phyloP scores from a whole-genome alignment of 2,329 filamentous ascomycete genomes.

The Cryphonectria japonica region DNA sequence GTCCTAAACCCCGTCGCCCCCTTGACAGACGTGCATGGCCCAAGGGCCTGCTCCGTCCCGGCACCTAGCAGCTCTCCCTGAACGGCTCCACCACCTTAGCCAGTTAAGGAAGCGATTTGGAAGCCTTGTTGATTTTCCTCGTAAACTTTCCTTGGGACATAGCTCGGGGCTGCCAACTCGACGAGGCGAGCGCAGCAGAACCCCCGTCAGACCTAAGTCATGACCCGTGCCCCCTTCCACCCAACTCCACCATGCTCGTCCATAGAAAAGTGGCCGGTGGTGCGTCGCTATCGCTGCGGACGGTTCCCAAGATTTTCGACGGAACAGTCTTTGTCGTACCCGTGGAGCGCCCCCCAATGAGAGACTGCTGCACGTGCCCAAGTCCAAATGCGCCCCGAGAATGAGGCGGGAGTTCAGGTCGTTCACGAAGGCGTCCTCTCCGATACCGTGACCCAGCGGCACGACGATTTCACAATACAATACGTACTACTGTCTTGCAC shows the following conservation, averaged over 20 bases:
- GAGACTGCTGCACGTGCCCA: background rate
- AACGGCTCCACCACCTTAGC: background rate
- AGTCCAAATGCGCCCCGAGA: background rate
- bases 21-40: background rate
- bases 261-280: background rate
- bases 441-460: background rate
- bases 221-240: background rate
- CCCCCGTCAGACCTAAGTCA: background rate
- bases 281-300: background rate
- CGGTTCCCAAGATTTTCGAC: background rate
- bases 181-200: background rate
- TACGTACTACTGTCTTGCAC: background rate
- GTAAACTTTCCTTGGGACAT: background rate
- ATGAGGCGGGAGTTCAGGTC: background rate
- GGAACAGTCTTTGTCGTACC: background rate
- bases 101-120: constrained; percentile 6
- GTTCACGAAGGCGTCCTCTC: background rate
- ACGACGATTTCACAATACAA: background rate
- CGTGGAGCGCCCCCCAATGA: background rate
- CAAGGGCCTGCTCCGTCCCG: background rate
- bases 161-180: background rate
- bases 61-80: background rate
- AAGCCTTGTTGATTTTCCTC: background rate
- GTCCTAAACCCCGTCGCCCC: background rate
- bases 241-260: background rate